Base-by-base conservation (phyloP, 331 rosid genomes). In the Arachis monticola region DNA sequence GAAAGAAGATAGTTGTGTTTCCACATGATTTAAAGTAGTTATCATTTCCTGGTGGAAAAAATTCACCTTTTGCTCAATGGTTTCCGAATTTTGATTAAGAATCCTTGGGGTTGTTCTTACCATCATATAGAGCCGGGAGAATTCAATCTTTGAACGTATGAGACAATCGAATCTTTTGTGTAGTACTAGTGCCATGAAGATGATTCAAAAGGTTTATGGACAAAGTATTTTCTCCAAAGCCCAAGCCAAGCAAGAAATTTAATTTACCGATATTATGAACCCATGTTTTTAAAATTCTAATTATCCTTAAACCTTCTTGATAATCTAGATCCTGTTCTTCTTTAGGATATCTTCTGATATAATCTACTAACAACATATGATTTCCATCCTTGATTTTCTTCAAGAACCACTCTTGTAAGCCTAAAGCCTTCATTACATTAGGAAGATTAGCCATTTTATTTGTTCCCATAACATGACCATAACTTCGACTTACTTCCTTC, bases 391-490 rank as follows among this genome's bases (percentile, higher is more conserved):
- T 81, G 50, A 83, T 75, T 80, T 76, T 84, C 22, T 71, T 14
- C 56, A 87, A 85, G 68, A 86, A 88, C 90, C 93, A 88, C 51
- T 79, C 79, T 11, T 88, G 89, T 60, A 90, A 85, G 83, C 83
- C 68, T 83, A 90, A 55, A 77, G 89, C 91, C 68, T 81, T 90
- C 86, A 81, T 81, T n/a, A 83, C 53, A 79, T 85, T 75, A 66
- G 96, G 96, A 70, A 90, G 58, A 80, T 90, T 90, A 75, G 64
- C 85, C 93, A 90, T 86, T 46, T 70, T 77, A 69, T 88, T 90
- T 73, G 86, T 84, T 67, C 93, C 96, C 56, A 90, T 46, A 4
- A 64, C 89, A 85, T 83, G 80, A 41, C 80, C 61, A 60, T 81
- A 86, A 41, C 72, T 79, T 48, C 44, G 17, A 8, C 68, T 13